Base-by-base conservation (phyloP, 202 grass and related monocot genomes). In the Panicum virgatum region DNA sequence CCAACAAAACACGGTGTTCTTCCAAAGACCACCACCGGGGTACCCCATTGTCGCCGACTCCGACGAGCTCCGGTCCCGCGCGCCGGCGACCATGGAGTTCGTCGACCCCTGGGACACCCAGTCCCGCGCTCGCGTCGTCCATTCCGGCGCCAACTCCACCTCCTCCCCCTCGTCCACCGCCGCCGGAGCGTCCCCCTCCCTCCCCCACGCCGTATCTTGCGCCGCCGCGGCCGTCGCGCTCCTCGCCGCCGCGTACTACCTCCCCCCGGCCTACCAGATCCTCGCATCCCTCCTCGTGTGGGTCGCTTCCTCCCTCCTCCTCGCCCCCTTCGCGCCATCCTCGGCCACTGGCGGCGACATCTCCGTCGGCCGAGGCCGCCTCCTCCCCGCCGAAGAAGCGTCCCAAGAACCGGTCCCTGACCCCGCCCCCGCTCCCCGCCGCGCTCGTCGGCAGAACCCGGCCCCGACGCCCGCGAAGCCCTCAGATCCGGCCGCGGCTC, bases 271-370 rank as follows among this genome's bases (percentile, higher is more conserved):
- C 11, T 91, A 82, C 75, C 83, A 89, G 52, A 46, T 81, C 42
- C 78, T 91, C 56, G 63, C 91, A 6, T 83, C 92, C 67, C 2
- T 93, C 82, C 60, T 90, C 76, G 11, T 91, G 51, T 95, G 92
- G 96, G 13, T 81, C 84, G 84, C 92, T 0, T 30, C 85, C 19
- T 93, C 89, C 59, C 85, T 98, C 58, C 59, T 94, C 62, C 82
- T 98, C 58, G 92, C 79, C 5, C 88, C 96, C 27, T 95, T 98
- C 69, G 88, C 86, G 23, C 96, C 96, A 11, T 62, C 46, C 76
- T 90, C 80, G 12, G 71, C 76, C 47, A 93, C 92, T 0, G 90
- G 90, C 22, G 96, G 92, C 45, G 65, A 90, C 63, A 9, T 89
- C 68, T 88, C 78, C 75, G 87, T 98, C 62, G 96, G 92, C 66